phyloP scores from a whole-genome alignment of 2,329 filamentous ascomycete species.

The Aspergillus sp. region DNA sequence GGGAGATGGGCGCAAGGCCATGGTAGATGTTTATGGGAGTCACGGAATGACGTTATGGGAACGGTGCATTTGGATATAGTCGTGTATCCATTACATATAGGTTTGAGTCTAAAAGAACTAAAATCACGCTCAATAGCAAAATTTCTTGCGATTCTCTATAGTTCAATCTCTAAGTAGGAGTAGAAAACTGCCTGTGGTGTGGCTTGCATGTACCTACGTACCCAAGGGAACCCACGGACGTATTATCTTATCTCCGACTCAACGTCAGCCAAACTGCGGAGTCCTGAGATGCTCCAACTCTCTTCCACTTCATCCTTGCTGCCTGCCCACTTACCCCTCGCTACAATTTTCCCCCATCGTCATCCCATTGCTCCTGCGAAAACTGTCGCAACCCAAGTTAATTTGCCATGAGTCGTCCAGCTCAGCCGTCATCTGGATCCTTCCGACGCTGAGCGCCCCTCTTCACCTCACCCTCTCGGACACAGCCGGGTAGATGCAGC shows the following conservation, averaged over 20 bases:
- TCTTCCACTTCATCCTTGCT: slow-evolving; percentile 7
- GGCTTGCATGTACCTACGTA: too few species aligned
- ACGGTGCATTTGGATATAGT: slow-evolving; percentile 12
- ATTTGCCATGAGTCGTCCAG: slow-evolving; percentile 17
- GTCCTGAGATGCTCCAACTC: slow-evolving; percentile 3
- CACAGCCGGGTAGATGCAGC: slow-evolving; percentile 43
- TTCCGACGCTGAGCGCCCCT: slow-evolving; percentile 20
- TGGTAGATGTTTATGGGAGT: slow-evolving; percentile 2
- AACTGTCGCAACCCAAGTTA: background rate
- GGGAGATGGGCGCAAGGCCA: slow-evolving; percentile 4
- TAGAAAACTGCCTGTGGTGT: background rate
- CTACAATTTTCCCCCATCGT: slow-evolving; percentile 1
- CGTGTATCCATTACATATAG: slow-evolving; percentile 1
- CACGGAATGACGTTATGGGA: slow-evolving; percentile 13
- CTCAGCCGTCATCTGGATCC: slow-evolving; percentile 13
- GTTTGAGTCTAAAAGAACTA: background rate
- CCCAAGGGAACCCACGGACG: slow-evolving; percentile 8
- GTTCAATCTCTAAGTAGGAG: background rate
- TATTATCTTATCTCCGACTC: slow-evolving; percentile 32
- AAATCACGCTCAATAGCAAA: background rate
- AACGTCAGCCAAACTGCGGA: slow-evolving; percentile 15
- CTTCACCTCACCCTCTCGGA: slow-evolving; percentile 19
- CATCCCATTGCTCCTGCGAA: slow-evolving; percentile 1
- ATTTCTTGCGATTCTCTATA: background rate
- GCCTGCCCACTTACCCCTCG: background rate